phyloP scores from a whole-genome alignment of 805 yeast genomes.

The Debaryomyces maramus region DNA sequence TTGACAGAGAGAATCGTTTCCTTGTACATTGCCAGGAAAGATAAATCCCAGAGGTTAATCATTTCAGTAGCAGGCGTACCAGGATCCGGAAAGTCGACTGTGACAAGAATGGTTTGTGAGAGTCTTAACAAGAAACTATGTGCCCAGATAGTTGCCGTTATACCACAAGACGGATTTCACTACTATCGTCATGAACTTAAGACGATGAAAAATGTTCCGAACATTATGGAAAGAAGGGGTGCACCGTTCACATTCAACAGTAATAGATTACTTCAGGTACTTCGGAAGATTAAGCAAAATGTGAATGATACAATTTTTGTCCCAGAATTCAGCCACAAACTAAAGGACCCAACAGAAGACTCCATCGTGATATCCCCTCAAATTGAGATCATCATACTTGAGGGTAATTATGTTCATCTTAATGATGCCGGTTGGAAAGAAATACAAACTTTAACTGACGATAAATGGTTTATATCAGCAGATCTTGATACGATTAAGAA shows the following conservation, averaged over 20 bases:
- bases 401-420: slow-evolving; percentile 68
- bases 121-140: slow-evolving; percentile 9
- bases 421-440: slow-evolving; percentile 56
- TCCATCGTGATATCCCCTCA: slow-evolving; percentile 44
- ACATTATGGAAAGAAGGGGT: slow-evolving; percentile 65
- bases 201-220: slow-evolving; percentile 48
- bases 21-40: not conserved
- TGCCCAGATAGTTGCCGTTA: slow-evolving; percentile 12
- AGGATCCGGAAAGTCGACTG: slow-evolving; percentile 77
- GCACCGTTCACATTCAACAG: slow-evolving; percentile 81
- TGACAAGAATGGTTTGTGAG: slow-evolving; percentile 46
- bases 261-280: slow-evolving; percentile 20
- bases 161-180: slow-evolving; percentile 36
- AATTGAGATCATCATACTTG: slow-evolving; percentile 59
- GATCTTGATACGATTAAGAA: slow-evolving; percentile 45
- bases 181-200: slow-evolving; percentile 24
- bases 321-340: slow-evolving; percentile 71
- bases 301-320: slow-evolving; percentile 32
- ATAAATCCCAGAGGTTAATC: slow-evolving; percentile 39
- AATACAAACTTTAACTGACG: slow-evolving; percentile 35
- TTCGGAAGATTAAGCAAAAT: slow-evolving; percentile 9
- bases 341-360: slow-evolving; percentile 62
- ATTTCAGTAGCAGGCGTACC: slow-evolving; percentile 69
- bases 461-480: slow-evolving; percentile 49
- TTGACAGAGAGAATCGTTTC: not conserved